phyloP scores from a whole-genome alignment of 2,329 filamentous ascomycete species.

The Fusarium mangiferae region DNA sequence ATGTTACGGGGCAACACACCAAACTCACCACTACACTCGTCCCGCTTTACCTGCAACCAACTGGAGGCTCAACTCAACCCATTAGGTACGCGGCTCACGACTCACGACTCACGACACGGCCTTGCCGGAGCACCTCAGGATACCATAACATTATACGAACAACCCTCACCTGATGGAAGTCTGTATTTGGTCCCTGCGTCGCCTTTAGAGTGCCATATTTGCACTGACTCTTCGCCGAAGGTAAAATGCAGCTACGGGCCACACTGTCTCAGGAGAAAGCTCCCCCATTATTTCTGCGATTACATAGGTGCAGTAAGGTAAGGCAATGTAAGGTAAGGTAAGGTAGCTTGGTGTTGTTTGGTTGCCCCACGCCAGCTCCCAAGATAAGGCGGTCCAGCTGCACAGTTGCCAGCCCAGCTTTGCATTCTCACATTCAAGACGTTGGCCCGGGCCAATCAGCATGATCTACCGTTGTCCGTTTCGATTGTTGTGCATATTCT shows the following conservation, averaged over 20 bases:
- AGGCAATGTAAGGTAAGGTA: background rate
- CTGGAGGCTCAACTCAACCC: conserved; percentile 18
- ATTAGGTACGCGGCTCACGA: conserved; percentile 13
- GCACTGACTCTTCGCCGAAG: background rate
- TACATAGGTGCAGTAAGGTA: background rate
- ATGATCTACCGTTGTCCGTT: background rate
- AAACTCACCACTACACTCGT: conserved; percentile 3
- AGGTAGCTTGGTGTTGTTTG: background rate
- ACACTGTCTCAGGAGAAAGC: conserved; percentile 22
- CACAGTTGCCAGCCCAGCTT: background rate
- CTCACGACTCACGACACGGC: conserved; percentile 4
- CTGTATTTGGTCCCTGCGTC: background rate
- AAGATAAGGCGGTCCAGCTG: background rate
- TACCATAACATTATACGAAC: background rate
- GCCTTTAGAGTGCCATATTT: background rate
- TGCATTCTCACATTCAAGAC: background rate
- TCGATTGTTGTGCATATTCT: background rate
- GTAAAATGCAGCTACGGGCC: background rate
- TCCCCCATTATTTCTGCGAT: background rate
- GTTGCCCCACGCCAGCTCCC: conserved; percentile 15
- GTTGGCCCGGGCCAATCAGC: conserved; percentile 11
- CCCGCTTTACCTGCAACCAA: conserved; percentile 27
- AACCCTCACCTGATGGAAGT: conserved; percentile 10
- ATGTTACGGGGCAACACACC: conserved; percentile 33
- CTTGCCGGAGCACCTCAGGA: conserved; percentile 17